These are phyloP conservation scores for Gremmenia infestans DNA, from an alignment of 2,329 filamentous ascomycete species.

Conservation along the genomic window DNA sequence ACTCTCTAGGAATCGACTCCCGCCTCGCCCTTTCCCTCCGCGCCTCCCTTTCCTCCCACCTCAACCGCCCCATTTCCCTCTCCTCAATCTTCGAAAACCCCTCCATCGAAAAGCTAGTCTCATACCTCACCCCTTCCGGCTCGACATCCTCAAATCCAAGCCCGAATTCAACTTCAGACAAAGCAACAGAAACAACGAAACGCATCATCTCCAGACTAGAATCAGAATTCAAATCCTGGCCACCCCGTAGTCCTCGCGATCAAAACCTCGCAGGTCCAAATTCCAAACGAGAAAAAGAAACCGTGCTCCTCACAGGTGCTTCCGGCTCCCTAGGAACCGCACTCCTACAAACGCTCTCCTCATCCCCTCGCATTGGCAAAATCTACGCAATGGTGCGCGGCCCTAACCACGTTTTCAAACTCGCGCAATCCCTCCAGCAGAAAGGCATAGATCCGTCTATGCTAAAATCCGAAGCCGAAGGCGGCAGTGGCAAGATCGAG, in stretches of 20 bases:
- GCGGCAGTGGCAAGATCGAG: slow-evolving; percentile 19
- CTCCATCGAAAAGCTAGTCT: slow-evolving; percentile 20
- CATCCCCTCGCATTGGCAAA: slow-evolving; percentile 15
- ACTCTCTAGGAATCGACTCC: slow-evolving; percentile 26
- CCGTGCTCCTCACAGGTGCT: slow-evolving; percentile 23
- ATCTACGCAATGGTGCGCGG: slow-evolving; percentile 27
- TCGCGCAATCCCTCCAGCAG: slow-evolving; percentile 11
- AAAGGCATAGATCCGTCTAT: slow-evolving; percentile 20
- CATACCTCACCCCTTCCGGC: neutral
- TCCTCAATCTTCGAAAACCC: slow-evolving; percentile 30
- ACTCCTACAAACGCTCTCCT: slow-evolving; percentile 17
- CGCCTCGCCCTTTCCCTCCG: slow-evolving; percentile 25
- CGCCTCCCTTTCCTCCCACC: slow-evolving; percentile 18
- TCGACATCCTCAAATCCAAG: slow-evolving; percentile 1
- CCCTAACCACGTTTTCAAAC: slow-evolving; percentile 14
- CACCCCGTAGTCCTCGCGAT: slow-evolving; percentile 1
- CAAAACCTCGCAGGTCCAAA: no score
- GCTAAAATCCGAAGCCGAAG: neutral
- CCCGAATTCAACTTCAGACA: neutral
- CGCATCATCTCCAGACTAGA: slow-evolving; percentile 23
- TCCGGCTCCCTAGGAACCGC: slow-evolving; percentile 26
- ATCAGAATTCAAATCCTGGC: slow-evolving; percentile 22
- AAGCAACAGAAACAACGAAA: slow-evolving; percentile 15
- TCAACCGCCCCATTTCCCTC: slow-evolving; percentile 25
- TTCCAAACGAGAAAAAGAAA: slow-evolving; percentile 13